Conservation (phyloP, 345 rosid genomes). For the Gossypium stocksii region DNA sequence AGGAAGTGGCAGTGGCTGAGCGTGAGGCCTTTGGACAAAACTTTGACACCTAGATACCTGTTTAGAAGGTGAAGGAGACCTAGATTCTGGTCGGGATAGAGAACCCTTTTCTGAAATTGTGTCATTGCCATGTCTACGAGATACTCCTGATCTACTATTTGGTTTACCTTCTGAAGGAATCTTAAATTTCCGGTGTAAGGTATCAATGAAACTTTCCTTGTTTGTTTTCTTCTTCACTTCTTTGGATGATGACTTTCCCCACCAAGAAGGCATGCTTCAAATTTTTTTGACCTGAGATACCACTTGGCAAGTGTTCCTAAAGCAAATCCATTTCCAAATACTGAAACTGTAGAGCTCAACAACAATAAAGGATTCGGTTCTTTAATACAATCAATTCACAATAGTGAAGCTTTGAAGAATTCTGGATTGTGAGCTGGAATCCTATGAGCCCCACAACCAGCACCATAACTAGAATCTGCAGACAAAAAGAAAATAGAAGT, state of each 20-base stretch:
- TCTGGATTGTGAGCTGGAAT: conserved; percentile 12
- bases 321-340: conserved; percentile 11
- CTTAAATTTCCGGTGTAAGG: conserved; percentile 43
- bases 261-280: conserved; percentile 55
- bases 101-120: conserved; percentile 40
- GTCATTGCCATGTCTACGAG: conserved; percentile 38
- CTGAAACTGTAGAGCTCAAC: neutral
- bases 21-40: conserved; percentile 42
- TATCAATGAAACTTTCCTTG: conserved; percentile 44
- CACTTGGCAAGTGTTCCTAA: conserved; percentile 16
- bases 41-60: conserved; percentile 51
- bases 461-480: conserved; percentile 17
- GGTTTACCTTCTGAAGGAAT: conserved; percentile 40
- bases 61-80: conserved; percentile 54
- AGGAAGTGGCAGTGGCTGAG: conserved; percentile 66
- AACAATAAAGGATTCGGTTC: conserved; percentile 8
- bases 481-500: neutral
- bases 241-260: conserved; percentile 49
- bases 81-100: conserved; percentile 43
- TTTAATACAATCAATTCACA: conserved; percentile 12
- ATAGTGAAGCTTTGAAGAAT: conserved; percentile 7
- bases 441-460: conserved; percentile 16
- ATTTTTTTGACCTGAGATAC: neutral
- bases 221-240: conserved; percentile 48
- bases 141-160: conserved; percentile 34